These are phyloP conservation scores for Penicillium daleae DNA, from an alignment of 495 filamentous ascomycete species.

Conservation along the genomic window DNA sequence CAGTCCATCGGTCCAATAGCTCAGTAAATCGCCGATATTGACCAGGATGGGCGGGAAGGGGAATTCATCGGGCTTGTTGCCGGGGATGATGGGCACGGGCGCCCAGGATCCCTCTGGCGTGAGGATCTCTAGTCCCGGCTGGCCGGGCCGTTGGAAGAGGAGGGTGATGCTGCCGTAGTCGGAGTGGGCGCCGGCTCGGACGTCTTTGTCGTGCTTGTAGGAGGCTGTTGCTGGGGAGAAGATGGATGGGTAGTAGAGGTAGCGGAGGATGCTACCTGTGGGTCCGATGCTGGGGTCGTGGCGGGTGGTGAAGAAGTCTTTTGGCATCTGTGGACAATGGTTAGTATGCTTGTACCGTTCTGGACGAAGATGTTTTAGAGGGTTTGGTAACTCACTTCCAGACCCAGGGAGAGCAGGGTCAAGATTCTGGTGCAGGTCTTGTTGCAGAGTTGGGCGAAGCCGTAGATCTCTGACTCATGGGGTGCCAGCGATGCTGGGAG, in stretches of 20 bases:
- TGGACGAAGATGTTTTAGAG: no score
- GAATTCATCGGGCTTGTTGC: slow-evolving; percentile 41
- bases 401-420: slow-evolving; percentile 72
- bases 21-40: slow-evolving; percentile 90
- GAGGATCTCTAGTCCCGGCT: slow-evolving; percentile 86
- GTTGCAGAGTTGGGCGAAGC: slow-evolving; percentile 73
- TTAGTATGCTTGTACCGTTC: slow-evolving; percentile 11
- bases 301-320: slow-evolving; percentile 73
- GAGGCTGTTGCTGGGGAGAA: slow-evolving; percentile 38
- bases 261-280: slow-evolving; percentile 77
- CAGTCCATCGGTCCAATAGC: slow-evolving; percentile 88
- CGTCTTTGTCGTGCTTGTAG: slow-evolving; percentile 56
- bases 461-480: slow-evolving; percentile 61
- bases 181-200: slow-evolving; percentile 70
- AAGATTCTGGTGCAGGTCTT: slow-evolving; percentile 73
- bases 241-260: slow-evolving; percentile 76
- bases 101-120: slow-evolving; percentile 54
- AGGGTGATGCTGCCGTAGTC: slow-evolving; percentile 71
- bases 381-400: slow-evolving; percentile 55
- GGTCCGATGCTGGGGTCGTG: slow-evolving; percentile 63
- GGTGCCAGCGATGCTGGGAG: slow-evolving; percentile 67
- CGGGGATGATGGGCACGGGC: slow-evolving; percentile 49
- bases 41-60: slow-evolving; percentile 78
- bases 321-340: slow-evolving; percentile 40
- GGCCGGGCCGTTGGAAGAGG: slow-evolving; percentile 77